Base-by-base conservation (phyloP, 1,284 basidiomycete genomes). In the Lentinula novae-zelandiae region DNA sequence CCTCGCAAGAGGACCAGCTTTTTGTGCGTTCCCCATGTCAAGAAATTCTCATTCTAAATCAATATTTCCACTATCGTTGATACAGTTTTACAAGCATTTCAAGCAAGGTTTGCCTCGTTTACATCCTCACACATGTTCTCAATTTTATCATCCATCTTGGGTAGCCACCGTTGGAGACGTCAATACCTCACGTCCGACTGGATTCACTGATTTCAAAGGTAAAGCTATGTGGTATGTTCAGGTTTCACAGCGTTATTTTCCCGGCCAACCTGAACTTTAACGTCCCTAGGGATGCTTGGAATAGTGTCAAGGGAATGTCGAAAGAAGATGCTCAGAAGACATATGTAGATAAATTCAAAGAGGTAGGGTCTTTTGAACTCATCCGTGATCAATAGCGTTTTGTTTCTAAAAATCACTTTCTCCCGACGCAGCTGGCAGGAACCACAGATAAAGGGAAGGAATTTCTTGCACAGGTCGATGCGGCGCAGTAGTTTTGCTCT, bases 1-100 rank as follows among this genome's bases (percentile, higher is more conserved):
- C 93, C 13, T 70, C 79, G 34, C 78, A 83, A 68, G 88, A 91
- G 33, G 87, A 92, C 64, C 84, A 94, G 79, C 88, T 97, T 68
- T 82, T 78, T 69, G 95, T 90, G 71, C 70, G 86, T 75, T 17
- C 51, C 54, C 15, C 42, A 57, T 57, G 54, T 33, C 49, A 38
- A 53, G 60, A 50, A 62, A 51, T 38, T 6, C 31, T 55, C 22
- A 52, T 54, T 38, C 61, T 62, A 31, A 56, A 31, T 48, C 52
- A 22, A 46, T 10, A 5, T 2, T n/a, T 22, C 17, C 22, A 3
- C 44, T 20, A 46, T 46, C 44, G 20, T 2, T 27, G 44, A 46
- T 46, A 50, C 70, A 96, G 95, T 96, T 96, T 81, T 97, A 98
- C 82, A 84, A 83, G 69, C 85, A 89, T 73, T 97, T 82, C 83